Percentiles rank a stretch among this genome's conserved stretches.
Conservation (phyloP, 2,329 filamentous ascomycete genomes). For the Microcyclosporella mali region DNA sequence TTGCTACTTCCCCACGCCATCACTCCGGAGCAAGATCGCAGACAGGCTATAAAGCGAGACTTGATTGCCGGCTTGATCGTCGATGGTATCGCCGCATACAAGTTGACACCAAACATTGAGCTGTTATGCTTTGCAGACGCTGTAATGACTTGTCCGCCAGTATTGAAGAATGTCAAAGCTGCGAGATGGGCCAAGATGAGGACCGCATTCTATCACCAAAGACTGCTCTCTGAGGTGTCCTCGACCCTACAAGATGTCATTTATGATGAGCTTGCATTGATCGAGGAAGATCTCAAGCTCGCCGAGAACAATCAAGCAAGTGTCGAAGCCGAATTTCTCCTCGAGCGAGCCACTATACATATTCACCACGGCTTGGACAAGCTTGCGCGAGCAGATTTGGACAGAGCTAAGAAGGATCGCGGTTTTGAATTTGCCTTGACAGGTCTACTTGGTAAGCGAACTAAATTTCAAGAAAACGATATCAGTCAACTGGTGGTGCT, state of each 20-base stretch:
- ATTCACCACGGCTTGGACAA: constrained; percentile 77
- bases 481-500: constrained; percentile 86
- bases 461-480: constrained; percentile 70
- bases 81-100: constrained; percentile 83
- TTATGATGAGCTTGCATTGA: constrained; percentile 52
- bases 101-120: constrained; percentile 75
- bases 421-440: constrained; percentile 76
- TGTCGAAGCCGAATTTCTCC: constrained; percentile 62
- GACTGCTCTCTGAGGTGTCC: constrained; percentile 58
- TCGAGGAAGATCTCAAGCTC: constrained; percentile 42
- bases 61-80: constrained; percentile 65
- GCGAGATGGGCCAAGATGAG: constrained; percentile 62
- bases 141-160: constrained; percentile 45
- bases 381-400: constrained; percentile 65
- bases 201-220: constrained; percentile 66
- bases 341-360: constrained; percentile 78
- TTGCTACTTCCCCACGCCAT: constrained; percentile 46
- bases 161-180: constrained; percentile 40
- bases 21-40: constrained; percentile 29
- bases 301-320: constrained; percentile 3
- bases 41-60: constrained; percentile 46
- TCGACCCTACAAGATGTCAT: constrained; percentile 55
- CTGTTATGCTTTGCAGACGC: constrained; percentile 71
- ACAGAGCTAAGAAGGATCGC: constrained; percentile 59
- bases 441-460: constrained; percentile 78